Evolutionary conservation across 2,329 filamentous ascomycete species (phyloP), one percentile per base, ranked within the genome.

Genomic region (Fusarium sp.): DNA sequence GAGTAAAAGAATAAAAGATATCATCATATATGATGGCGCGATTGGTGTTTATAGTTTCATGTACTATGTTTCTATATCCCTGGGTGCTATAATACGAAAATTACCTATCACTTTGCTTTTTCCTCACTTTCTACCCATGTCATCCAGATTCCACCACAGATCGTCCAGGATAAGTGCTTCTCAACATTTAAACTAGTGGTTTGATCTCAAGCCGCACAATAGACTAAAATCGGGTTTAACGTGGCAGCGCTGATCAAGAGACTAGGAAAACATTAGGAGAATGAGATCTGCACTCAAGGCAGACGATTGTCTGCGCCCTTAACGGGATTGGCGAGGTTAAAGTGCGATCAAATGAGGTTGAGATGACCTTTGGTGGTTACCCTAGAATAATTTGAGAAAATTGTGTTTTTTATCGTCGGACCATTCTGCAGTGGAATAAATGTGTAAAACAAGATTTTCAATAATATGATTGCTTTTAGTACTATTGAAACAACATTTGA

Each of bases 221-320:
- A 23, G 9, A 46, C 58, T 57, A 63, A 28, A 49, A 20, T 26
- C 24, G 11, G 33, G 29, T 39, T 57, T 39, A 44, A 49, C 6
- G 46, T 68, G 53, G 44, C 58, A 68, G 57, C 35, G 67, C 31
- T 44, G 67, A 64, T 70, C 63, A 20, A 33, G 43, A 11, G 49
- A 39, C 63, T 70, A 70, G 35, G 37, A 21, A 31, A 42, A 35
- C 43, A 43, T 37, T 39, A 37, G 21, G 35, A 49, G 28, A 56
- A 41, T 39, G 41, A 15, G 43, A 50, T 57, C 48, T 64, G 21
- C 46, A 24, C 15, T 26, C 38, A 44, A 33, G 16, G 39, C 24
- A 37, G 39, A 31, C 24, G 24, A 29, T 49, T 50, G 21, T 33
- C 33, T 13, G 20, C 31, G 12, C 18, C 20, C 42, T 28, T 41